These are phyloP conservation scores for Colletotrichum falcatum DNA, from an alignment of 2,329 filamentous ascomycete genomes.

Conservation along the genomic window DNA sequence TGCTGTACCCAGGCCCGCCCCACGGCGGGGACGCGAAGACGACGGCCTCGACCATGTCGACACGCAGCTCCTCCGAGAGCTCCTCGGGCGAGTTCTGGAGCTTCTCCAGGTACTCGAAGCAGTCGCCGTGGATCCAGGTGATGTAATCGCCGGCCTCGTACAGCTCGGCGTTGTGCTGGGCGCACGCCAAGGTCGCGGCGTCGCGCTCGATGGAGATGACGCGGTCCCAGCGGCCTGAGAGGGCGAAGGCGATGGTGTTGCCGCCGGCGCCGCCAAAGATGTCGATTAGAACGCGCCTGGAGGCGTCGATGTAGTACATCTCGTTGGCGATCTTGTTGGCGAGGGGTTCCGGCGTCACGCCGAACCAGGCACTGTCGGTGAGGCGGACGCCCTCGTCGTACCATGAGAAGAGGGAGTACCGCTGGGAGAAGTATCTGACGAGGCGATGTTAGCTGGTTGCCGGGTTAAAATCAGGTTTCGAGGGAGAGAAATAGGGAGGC, in stretches of 20 bases:
- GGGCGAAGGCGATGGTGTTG: slow-evolving; percentile 94
- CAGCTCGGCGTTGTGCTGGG: slow-evolving; percentile 89
- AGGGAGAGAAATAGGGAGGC: slow-evolving; percentile 39
- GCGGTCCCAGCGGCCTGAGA: slow-evolving; percentile 80
- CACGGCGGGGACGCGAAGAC: slow-evolving; percentile 71
- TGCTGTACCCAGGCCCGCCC: slow-evolving; percentile 68
- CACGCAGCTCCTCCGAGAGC: slow-evolving; percentile 54
- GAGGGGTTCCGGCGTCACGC: slow-evolving; percentile 92
- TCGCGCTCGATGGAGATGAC: slow-evolving; percentile 93
- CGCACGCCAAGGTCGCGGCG: slow-evolving; percentile 83
- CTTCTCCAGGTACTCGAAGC: slow-evolving; percentile 77
- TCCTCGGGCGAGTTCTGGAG: slow-evolving; percentile 52
- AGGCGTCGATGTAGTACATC: slow-evolving; percentile 66
- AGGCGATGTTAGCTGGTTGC: not conserved
- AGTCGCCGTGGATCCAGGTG: slow-evolving; percentile 88
- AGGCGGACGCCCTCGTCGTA: slow-evolving; percentile 92
- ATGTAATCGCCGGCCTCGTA: slow-evolving; percentile 83
- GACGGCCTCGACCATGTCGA: slow-evolving; percentile 57
- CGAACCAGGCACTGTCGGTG: slow-evolving; percentile 96
- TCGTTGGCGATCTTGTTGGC: slow-evolving; percentile 85
- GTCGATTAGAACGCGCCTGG: slow-evolving; percentile 80
- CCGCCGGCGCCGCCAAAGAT: slow-evolving; percentile 92
- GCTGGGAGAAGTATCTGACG: slow-evolving; percentile 87
- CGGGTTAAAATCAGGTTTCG: not conserved
- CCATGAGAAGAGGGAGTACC: slow-evolving; percentile 85